Percentiles rank a stretch among this genome's conserved stretches.
These are phyloP conservation scores for Maudiozyma serrabonitensis DNA, from an alignment of 805 yeast species.

Conservation along the genomic window DNA sequence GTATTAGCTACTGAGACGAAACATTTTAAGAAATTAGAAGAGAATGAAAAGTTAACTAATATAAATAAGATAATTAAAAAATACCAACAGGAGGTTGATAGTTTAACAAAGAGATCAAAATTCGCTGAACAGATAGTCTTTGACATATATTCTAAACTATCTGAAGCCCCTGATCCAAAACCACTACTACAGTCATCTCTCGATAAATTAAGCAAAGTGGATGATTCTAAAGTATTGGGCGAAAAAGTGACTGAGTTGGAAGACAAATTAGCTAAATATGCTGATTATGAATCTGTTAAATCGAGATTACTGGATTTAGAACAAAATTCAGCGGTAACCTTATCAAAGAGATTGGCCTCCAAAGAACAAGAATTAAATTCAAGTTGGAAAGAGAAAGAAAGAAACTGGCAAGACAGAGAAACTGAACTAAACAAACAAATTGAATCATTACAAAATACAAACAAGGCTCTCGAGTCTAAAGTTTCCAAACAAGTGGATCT, in stretches of 20 bases:
- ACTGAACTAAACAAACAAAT: constrained; percentile 41
- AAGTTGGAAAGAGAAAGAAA: constrained; percentile 60
- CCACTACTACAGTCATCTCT: constrained; percentile 66
- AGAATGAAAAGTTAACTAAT: constrained; percentile 48
- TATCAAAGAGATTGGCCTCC: constrained; percentile 47
- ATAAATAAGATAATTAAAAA: constrained; percentile 45
- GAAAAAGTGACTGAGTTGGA: constrained; percentile 43
- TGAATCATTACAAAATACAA: constrained; percentile 41
- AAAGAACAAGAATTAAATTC: constrained; percentile 68
- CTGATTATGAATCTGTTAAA: constrained; percentile 74
- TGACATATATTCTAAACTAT: constrained; percentile 61
- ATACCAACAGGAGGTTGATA: constrained; percentile 85
- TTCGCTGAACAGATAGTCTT: constrained; percentile 64
- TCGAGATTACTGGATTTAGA: constrained; percentile 51
- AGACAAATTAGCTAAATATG: constrained; percentile 50
- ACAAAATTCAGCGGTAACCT: constrained; percentile 45
- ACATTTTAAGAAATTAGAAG: constrained; percentile 58
- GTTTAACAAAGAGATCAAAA: constrained; percentile 68
- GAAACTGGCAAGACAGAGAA: constrained; percentile 57
- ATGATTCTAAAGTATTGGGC: constrained; percentile 43
- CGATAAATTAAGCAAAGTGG: constrained; percentile 47
- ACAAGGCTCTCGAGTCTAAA: constrained; percentile 61
- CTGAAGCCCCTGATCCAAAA: constrained; percentile 90
- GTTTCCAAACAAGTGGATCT: constrained; percentile 47
- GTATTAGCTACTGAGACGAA: constrained; percentile 78